Evolutionary conservation across 140 eudicot genomes (phyloP).

Genomic region (Oenanthe javanica): DNA sequence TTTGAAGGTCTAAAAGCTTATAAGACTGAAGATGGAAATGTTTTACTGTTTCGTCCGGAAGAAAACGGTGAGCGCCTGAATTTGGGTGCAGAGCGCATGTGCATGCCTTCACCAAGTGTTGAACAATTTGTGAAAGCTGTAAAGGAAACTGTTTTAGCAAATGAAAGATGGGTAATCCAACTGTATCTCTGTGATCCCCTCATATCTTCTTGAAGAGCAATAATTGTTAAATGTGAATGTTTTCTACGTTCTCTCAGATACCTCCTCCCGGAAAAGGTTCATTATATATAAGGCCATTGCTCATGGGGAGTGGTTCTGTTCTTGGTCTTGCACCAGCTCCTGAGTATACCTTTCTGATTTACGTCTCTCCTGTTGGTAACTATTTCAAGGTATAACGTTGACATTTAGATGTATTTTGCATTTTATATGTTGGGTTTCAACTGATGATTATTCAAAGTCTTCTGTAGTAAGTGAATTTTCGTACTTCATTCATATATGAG

Average conservation of each 20-base stretch:
- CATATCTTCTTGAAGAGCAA: too few species aligned
- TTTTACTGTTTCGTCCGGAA: conserved; percentile 65
- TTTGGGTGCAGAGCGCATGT: conserved; percentile 81
- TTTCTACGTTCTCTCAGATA: conserved; percentile 28
- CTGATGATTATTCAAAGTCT: too few species aligned
- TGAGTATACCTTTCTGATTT: conserved; percentile 72
- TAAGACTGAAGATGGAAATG: conserved; percentile 53
- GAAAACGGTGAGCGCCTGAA: conserved; percentile 80
- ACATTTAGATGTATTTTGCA: too few species aligned
- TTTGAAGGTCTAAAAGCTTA: conserved; percentile 81
- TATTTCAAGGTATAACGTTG: conserved; percentile 57
- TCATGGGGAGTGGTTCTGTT: conserved; percentile 70
- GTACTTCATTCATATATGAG: too few species aligned
- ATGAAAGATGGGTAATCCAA: conserved; percentile 70
- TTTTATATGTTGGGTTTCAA: too few species aligned
- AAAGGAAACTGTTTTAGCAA: conserved; percentile 65
- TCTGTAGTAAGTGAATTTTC: neutral
- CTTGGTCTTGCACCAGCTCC: conserved; percentile 79
- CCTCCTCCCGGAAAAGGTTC: conserved; percentile 94
- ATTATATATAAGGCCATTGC: conserved; percentile 78
- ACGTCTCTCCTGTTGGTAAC: conserved; percentile 83
- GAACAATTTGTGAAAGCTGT: conserved; percentile 73
- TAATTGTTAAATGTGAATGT: too few species aligned
- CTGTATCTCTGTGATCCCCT: neutral
- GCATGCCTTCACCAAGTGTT: conserved; percentile 71